A percentile compares a stretch with the other conserved stretches of the same genome.
Evolutionary conservation across 2,329 filamentous ascomycete genomes (phyloP).

Genomic region (Beauveria sp.): DNA sequence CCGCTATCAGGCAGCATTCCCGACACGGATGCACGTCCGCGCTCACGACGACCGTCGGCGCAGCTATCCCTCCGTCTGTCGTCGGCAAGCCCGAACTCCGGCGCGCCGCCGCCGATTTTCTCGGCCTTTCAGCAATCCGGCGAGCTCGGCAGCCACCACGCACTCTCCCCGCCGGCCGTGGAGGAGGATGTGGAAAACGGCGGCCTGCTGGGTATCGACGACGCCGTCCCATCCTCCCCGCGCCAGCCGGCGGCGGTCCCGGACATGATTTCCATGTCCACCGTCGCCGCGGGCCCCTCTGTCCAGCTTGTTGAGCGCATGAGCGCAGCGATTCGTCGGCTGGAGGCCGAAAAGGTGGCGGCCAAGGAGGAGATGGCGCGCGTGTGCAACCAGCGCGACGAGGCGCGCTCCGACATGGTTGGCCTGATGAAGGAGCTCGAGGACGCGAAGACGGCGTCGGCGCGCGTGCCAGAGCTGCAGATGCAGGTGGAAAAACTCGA

Average conservation of each 20-base stretch:
- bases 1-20: constrained; percentile 37
- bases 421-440: constrained; percentile 81
- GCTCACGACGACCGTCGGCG: constrained; percentile 40
- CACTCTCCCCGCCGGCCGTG: background rate
- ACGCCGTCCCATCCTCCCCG: constrained; percentile 33
- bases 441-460: constrained; percentile 51
- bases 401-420: constrained; percentile 87
- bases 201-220: constrained; percentile 37
- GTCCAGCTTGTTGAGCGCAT: constrained; percentile 95
- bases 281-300: constrained; percentile 80
- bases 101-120: constrained; percentile 33
- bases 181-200: constrained; percentile 19
- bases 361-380: constrained; percentile 78
- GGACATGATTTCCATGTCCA: constrained; percentile 83
- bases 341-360: constrained; percentile 87
- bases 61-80: constrained; percentile 27
- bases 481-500: constrained; percentile 60
- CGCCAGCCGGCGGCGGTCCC: constrained; percentile 54
- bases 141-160: constrained; percentile 16
- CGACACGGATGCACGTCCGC: constrained; percentile 25
- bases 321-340: constrained; percentile 81
- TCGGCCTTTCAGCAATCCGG: constrained; percentile 36
- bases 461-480: constrained; percentile 58
- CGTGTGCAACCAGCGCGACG: constrained; percentile 78
- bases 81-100: constrained; percentile 30